These are phyloP conservation scores for Xylariomycetidae sp. DNA, from an alignment of 2,329 filamentous ascomycete genomes.

Conservation along the genomic window DNA sequence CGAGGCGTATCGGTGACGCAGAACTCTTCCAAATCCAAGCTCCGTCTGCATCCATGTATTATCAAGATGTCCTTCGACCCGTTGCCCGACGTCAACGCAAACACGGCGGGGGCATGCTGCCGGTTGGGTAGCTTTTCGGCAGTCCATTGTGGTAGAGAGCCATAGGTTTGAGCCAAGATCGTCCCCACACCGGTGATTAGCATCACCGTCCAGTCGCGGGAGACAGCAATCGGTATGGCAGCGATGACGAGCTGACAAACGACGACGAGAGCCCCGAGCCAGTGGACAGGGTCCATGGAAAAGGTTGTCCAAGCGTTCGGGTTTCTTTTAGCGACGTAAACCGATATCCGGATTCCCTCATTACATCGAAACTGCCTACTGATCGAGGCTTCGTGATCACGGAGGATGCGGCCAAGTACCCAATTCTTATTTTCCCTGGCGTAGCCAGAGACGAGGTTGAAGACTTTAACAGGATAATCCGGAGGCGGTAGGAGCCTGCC, in stretches of 20 bases:
- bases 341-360: constrained; percentile 1
- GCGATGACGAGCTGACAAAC: background rate
- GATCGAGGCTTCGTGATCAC: constrained; percentile 4
- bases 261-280: background rate
- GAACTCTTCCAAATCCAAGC: constrained; percentile 2
- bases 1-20: background rate
- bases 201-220: background rate
- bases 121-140: constrained; percentile 2
- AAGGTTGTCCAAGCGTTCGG: background rate
- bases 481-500: constrained; percentile 11
- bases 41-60: background rate
- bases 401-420: constrained; percentile 8
- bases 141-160: constrained; percentile 2
- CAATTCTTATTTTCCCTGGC: constrained; percentile 7
- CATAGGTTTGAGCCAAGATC: background rate
- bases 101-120: background rate
- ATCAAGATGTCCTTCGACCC: constrained; percentile 2
- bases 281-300: background rate
- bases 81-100: constrained; percentile 1
- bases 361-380: background rate
- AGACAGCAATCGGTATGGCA: background rate
- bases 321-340: constrained; percentile 1
- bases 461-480: constrained; percentile 14
- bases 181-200: background rate
- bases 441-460: constrained; percentile 17